A percentile compares a stretch with the other conserved stretches of the same genome.
These are phyloP conservation scores for Paecilomyces variotii DNA, from an alignment of 2,329 filamentous ascomycete genomes.

Conservation along the genomic window DNA sequence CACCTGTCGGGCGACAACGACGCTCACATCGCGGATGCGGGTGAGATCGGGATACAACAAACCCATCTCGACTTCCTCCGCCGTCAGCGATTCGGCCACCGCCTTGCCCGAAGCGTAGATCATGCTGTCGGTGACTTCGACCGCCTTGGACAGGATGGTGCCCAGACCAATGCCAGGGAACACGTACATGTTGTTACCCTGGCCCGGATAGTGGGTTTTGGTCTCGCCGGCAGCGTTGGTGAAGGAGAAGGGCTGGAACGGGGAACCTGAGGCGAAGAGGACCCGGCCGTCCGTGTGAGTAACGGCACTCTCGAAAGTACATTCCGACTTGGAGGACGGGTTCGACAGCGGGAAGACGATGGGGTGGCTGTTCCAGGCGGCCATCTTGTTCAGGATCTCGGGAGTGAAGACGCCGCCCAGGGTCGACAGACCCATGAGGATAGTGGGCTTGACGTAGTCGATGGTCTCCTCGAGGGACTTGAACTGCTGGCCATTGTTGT, in stretches of 20 bases:
- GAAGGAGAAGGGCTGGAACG: slow-evolving; percentile 67
- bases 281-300: slow-evolving; percentile 82
- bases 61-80: slow-evolving; percentile 71
- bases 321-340: slow-evolving; percentile 92
- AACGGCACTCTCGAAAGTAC: slow-evolving; percentile 90
- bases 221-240: slow-evolving; percentile 52
- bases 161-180: slow-evolving; percentile 95
- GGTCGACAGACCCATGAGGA: slow-evolving; percentile 87
- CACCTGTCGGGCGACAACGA: slow-evolving; percentile 80
- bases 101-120: slow-evolving; percentile 88
- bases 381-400: slow-evolving; percentile 62
- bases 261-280: slow-evolving; percentile 91
- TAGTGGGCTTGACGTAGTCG: slow-evolving; percentile 89
- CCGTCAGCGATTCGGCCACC: slow-evolving; percentile 67
- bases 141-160: slow-evolving; percentile 82
- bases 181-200: slow-evolving; percentile 79
- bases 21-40: slow-evolving; percentile 82
- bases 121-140: slow-evolving; percentile 86
- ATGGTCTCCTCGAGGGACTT: slow-evolving; percentile 82
- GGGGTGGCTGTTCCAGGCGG: slow-evolving; percentile 61
- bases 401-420: slow-evolving; percentile 93
- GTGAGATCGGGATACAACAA: slow-evolving; percentile 87
- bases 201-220: slow-evolving; percentile 66
- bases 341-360: slow-evolving; percentile 97
- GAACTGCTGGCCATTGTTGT: slow-evolving; percentile 59